Conservation (phyloP, 768 basidiomycete species). For the Suillus subaureus region DNA sequence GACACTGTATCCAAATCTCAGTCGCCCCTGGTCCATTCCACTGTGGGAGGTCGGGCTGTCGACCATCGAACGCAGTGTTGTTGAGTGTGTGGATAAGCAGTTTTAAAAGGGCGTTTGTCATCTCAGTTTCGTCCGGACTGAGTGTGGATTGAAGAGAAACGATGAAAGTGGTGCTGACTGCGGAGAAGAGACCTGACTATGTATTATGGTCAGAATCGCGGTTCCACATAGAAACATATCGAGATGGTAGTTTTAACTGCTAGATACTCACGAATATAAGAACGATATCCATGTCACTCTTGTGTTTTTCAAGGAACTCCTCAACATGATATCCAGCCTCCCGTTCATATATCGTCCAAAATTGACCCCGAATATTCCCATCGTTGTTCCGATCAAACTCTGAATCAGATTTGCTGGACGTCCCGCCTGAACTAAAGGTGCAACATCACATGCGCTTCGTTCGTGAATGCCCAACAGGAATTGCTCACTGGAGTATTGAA, state of each 20-base stretch:
- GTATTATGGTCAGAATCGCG: neutral
- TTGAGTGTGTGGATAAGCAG: constrained; percentile 10
- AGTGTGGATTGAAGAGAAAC: constrained; percentile 38
- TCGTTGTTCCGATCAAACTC: neutral
- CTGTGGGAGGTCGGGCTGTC: constrained; percentile 5
- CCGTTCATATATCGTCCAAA: constrained; percentile 18
- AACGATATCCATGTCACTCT: constrained; percentile 21
- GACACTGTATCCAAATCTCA: constrained; percentile 14
- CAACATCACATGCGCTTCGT: neutral
- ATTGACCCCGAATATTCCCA: neutral
- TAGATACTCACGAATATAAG: constrained; percentile 23
- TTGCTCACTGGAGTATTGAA: neutral
- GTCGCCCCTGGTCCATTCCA: constrained; percentile 15
- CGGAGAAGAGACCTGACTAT: constrained; percentile 44
- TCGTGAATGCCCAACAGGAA: neutral
- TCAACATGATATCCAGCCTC: constrained; percentile 20
- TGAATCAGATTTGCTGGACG: neutral
- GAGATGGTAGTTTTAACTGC: neutral
- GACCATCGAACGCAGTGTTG: constrained; percentile 9
- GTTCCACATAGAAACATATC: neutral
- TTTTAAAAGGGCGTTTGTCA: constrained; percentile 23
- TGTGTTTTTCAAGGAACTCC: constrained; percentile 20
- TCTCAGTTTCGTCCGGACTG: constrained; percentile 27
- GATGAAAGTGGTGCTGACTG: constrained; percentile 38
- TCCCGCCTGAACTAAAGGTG: neutral